Base-by-base conservation (phyloP, 768 basidiomycete species). In the Boletus rex-veris region DNA sequence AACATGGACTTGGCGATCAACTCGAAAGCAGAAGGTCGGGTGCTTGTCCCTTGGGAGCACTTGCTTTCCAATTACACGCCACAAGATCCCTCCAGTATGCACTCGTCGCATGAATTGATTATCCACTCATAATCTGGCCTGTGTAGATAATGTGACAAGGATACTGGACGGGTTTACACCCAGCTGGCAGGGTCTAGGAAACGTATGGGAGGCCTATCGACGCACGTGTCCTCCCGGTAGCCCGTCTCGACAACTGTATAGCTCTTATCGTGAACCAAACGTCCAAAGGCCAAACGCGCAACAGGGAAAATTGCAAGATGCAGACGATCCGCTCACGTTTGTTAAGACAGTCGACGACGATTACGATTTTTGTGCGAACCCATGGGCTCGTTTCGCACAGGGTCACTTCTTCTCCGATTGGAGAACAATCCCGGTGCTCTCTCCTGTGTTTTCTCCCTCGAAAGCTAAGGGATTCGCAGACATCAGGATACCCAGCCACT, bases 361-460 rank as follows among this genome's bases (percentile, higher is more conserved):
- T 6, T 78, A 83, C 56, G 85, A 95, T 64, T 94, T 89, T 65
- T 99, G 97, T 71, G 64, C 73, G 30, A 75, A 82, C 37, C 93
- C 96, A 0, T 88, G 90, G 73, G 85, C 88, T 18, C 93, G 88
- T 60, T 85, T 89, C 64, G 79, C 80, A 30, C 97, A 98, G 67
- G 94, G 95, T 10, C 94, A 93, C 71, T 98, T 97, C 71, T 98
- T 97, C 80, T 92, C 91, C 15, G 96, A 99, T 71, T 97, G 92
- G 90, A 77, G 96, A 19, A 89, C 88, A 0, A 85, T 98, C 53
- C 82, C 89, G 11, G 82, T 82, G 2, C 77, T 96, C 16, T 94
- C 91, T 70, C 97, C 97, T 7, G 82, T 99, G 28, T 90, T 99
- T 72, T 94, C 92, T 3, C 94, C 96, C 2, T 90, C 93, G 0